Evolutionary conservation across 2,329 filamentous ascomycete genomes (phyloP), one percentile per base, ranked within the genome.

Genomic region (Alternaria arborescens): DNA sequence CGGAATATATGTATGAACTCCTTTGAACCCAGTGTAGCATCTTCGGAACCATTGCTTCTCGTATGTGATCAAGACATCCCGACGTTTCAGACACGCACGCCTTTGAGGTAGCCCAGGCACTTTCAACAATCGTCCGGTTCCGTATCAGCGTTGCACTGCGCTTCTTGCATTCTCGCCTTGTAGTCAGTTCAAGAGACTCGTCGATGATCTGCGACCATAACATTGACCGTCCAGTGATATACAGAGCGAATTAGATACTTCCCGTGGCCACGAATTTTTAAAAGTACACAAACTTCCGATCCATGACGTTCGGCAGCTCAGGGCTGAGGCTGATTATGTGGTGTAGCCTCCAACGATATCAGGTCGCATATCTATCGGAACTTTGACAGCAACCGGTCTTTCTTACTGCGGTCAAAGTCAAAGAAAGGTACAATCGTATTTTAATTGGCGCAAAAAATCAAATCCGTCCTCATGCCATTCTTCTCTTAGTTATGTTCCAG

Each of bases 51-150:
- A 22, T 38, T 22, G 50, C 36, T 63, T 60, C 51, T 65, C 60
- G 56, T 46, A 36, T 28, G 40, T 40, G 46, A 57, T 63, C 51
- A 52, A 60, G 22, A 26, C 26, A 34, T 52, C 24, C 52, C 51
- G 48, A 59, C 32, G 55, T 64, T 56, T 62, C 52, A 57, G 52
- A 62, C 36, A 41, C 44, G 48, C 62, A 64, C 43, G 34, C 11
- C 40, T 44, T 28, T n/a, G n/a, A 18, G 34, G n/a, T 7, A 36
- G 28, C 38, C 52, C 58, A 54, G 50, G 40, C 54, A 43, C 26
- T 43, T 20, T 52, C 16, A 14, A 52, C 24, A 38, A 50, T 40
- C 30, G 42, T 34, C 18, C 18, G n/a, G 32, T 42, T 54, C 30
- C 32, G 50, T 43, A 56, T 44, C 30, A 51, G 14, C 16, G 59